These are phyloP conservation scores for Auriscalpium vulgare DNA, from an alignment of 768 basidiomycete genomes.

Conservation along the genomic window DNA sequence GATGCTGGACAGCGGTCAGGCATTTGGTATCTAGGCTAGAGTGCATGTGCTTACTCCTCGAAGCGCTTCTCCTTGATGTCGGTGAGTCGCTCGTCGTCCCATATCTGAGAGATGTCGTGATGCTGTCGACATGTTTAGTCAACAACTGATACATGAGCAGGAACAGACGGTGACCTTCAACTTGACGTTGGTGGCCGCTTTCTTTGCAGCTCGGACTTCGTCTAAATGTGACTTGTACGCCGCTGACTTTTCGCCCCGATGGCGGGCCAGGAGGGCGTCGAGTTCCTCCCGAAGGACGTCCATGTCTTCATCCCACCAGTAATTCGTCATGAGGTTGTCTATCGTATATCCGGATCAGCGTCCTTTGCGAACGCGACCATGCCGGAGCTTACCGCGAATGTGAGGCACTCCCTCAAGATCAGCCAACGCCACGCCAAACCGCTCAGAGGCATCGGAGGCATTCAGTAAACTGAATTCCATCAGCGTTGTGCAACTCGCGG, in stretches of 20 bases:
- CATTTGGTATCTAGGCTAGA: no score
- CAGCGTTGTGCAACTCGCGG: no score
- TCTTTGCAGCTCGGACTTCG: background rate
- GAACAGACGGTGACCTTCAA: background rate
- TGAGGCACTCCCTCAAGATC: no score
- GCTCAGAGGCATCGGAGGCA: no score
- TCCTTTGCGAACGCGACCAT: background rate
- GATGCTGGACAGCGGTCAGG: no score
- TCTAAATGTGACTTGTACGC: background rate
- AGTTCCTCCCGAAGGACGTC: background rate
- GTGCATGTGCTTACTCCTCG: background rate
- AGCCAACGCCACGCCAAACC: no score
- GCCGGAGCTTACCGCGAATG: no score
- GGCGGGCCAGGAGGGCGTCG: background rate
- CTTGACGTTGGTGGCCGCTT: background rate
- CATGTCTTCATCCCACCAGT: no score
- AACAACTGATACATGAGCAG: background rate
- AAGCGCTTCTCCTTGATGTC: constrained; percentile 6
- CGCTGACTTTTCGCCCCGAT: background rate
- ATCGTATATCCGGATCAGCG: no score
- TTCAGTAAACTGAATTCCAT: no score
- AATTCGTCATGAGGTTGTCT: no score
- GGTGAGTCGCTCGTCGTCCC: constrained; percentile 6
- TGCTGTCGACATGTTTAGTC: background rate
- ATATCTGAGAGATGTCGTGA: background rate